These are phyloP conservation scores for Phyllosticta citrichinensis DNA, from an alignment of 2,329 filamentous ascomycete genomes.

Conservation along the genomic window DNA sequence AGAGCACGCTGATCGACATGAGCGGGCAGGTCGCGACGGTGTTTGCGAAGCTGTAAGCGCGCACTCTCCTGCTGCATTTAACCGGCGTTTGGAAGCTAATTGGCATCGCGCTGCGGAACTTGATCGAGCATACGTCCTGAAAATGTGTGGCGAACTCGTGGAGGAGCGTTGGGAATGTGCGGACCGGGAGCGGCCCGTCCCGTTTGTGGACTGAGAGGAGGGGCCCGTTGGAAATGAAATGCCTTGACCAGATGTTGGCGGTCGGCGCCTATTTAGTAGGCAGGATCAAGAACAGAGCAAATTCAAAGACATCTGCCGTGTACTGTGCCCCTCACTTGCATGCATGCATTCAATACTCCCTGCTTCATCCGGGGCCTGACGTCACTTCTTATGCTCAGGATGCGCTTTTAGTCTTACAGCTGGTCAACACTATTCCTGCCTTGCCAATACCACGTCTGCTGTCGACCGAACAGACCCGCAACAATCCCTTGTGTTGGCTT, in stretches of 20 bases:
- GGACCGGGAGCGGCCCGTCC: neutral
- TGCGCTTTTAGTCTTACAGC: too few relatives aligned
- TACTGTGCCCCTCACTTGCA: neutral
- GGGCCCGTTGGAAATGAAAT: neutral
- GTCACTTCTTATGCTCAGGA: neutral
- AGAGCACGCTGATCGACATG: constrained; percentile 81
- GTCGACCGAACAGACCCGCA: too few relatives aligned
- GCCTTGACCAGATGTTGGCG: neutral
- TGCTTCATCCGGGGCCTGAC: neutral
- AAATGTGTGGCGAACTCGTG: neutral
- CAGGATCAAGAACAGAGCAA: neutral
- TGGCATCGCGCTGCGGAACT: neutral
- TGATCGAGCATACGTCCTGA: neutral
- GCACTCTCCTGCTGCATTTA: neutral
- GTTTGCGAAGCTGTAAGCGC: constrained; percentile 55
- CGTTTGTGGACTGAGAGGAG: neutral
- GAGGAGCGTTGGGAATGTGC: neutral
- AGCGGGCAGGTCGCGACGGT: constrained; percentile 59
- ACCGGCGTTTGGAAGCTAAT: constrained; percentile 1
- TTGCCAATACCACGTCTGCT: too few relatives aligned
- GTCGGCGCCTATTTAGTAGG: neutral
- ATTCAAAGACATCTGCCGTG: neutral
- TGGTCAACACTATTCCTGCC: too few relatives aligned
- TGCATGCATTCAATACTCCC: neutral
- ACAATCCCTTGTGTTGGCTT: too few relatives aligned